Percentiles rank a stretch among this genome's conserved stretches.
These are phyloP conservation scores for Yarrowia sp. DNA, from an alignment of 805 yeast species.

Conservation along the genomic window DNA sequence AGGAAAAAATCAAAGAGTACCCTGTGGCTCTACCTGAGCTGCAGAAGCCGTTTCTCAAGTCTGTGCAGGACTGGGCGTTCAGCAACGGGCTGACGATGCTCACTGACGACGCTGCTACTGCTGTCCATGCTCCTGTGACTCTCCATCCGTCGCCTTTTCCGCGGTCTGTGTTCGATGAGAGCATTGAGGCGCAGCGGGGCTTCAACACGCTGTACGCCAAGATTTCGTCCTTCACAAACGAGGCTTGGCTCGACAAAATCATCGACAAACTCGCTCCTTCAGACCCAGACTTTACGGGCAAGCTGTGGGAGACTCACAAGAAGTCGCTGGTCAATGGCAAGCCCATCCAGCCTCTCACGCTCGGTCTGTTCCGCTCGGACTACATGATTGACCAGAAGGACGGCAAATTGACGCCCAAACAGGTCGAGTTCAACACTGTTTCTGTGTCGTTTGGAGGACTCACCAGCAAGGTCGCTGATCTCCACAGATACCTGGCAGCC, in stretches of 20 bases:
- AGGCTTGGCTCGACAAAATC: conserved; percentile 67
- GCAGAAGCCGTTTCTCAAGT: conserved; percentile 31
- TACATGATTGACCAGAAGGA: conserved; percentile 59
- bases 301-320: conserved; percentile 62
- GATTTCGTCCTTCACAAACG: conserved; percentile 57
- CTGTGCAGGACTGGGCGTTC: conserved; percentile 73
- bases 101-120: conserved; percentile 59
- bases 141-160: conserved; percentile 92
- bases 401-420: conserved; percentile 61
- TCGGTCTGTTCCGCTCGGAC: conserved; percentile 90
- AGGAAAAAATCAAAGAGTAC: conserved; percentile 22
- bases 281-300: conserved; percentile 84
- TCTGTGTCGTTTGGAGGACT: conserved; percentile 95
- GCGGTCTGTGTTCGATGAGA: conserved; percentile 65
- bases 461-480: conserved; percentile 75
- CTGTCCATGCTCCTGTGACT: conserved; percentile 83
- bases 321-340: conserved; percentile 53
- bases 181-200: conserved; percentile 66
- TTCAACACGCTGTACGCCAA: conserved; percentile 79
- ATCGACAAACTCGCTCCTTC: conserved; percentile 55
- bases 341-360: conserved; percentile 65
- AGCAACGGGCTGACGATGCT: conserved; percentile 85
- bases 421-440: conserved; percentile 95
- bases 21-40: conserved; percentile 9
- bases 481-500: conserved; percentile 65